Base-by-base conservation (phyloP, 441 rosid species). In the Croton setiger region DNA sequence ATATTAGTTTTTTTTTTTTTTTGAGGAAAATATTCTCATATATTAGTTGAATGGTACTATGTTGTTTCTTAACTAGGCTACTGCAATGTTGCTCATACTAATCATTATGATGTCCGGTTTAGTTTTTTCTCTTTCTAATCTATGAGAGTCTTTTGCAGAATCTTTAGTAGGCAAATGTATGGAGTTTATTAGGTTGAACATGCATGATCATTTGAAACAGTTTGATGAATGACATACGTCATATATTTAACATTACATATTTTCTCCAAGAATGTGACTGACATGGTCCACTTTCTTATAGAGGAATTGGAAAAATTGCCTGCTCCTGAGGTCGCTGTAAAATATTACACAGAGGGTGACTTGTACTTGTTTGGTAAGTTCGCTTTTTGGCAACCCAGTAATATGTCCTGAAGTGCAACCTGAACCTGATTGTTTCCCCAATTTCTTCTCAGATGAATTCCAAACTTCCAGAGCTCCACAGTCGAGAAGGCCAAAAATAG, bases 401-500 rank as follows among this genome's bases (percentile, higher is more conserved):
- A 39, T 49, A 39, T 63, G n/a, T n/a, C n/a, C 15, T 53, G 17
- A 53, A 18, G 13, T 54, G 31, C 41, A n/a, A 60, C 37, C 20
- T n/a, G 31, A 62, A 63, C 21, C 56, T 78, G 58, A 77, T 66
- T 48, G 52, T 68, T 13, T 18, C 21, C 17, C 17, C 31, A 41
- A 7, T 44, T 74, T 79, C 55, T 69, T 36, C 39, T 45, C 88
- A 93, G 98, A 93, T 83, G 97, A 93, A 76, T 93, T 93, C 72
- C 98, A 91, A 84, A 93, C 97, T 60, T 79, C 88, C 31, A 87
- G 97, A 82, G 74, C 82, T 67, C 97, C 97, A 52, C 67, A 83
- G 69, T 74, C 98, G 21, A 88, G 97, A 70, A 88, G 98, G 72
- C 97, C 98, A 44, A 80, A 78, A 79, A 93, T 93, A 81, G 93